Evolutionary conservation across 176 grass and related monocot species (phyloP), one percentile per base, ranked within the genome.

Genomic region (Oryza nivara): DNA sequence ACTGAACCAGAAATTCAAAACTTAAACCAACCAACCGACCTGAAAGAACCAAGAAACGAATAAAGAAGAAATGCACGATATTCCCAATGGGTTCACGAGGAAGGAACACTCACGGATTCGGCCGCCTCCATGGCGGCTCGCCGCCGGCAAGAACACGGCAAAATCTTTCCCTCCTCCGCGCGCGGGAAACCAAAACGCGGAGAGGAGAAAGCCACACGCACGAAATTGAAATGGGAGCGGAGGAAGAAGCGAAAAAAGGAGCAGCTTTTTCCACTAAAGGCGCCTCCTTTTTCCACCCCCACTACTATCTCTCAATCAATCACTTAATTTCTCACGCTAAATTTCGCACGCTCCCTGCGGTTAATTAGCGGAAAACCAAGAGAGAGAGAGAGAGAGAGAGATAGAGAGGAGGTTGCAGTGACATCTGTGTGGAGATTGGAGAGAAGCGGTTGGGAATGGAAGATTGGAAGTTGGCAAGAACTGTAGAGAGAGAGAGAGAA

Each of bases 171-270:
- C n/a, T 63, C 0, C 54, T 20, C 54, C 54, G 54, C 12, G 74
- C 54, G 88, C 82, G 88, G 88, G 88, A 85, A 81, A 85, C 44
- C 51, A 60, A 81, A 43, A 84, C 74, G 65, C 19, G 65, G 65
- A 71, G 70, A 44, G 54, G 46, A 20, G n/a, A 38, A 43, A 41
- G 68, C 86, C 51, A 19, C 13, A 19, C 35, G 3, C 30, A 32
- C 35, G 35, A 65, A 69, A 80, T 80, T 80, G 69, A 80, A 83
- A 47, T 34, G 68, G 71, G 40, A 32, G 40, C 1, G 20, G 47
- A 34, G 54, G 54, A n/a, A 34, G 78, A 2, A 11, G 36, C 11
- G 30, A 32, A 43, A 43, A 63, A 85, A 85, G 83, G 77, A 4
- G 83, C 2, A 22, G 80, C 35, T 19, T 65, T 36, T 51, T 60